A percentile compares a stretch with the other conserved stretches of the same genome.
Evolutionary conservation across 192 early-diverging fungal species (phyloP).

Genomic region (Coemansia sp.): DNA sequence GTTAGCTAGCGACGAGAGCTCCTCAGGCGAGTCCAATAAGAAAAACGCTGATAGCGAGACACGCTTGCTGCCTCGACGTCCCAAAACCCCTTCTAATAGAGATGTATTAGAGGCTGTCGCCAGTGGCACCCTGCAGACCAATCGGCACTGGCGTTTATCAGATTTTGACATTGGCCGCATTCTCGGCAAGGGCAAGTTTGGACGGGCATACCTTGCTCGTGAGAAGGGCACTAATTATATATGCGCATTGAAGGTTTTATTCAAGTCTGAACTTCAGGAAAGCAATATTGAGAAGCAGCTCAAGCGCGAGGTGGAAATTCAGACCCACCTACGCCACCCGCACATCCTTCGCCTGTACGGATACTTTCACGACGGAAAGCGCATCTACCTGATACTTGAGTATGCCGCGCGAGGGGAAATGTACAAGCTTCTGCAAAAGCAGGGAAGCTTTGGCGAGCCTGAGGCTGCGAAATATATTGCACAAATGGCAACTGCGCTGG

Average conservation of each 20-base stretch:
- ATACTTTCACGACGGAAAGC: constrained; percentile 92
- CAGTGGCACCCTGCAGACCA: neutral
- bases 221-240: constrained; percentile 85
- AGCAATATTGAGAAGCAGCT: constrained; percentile 84
- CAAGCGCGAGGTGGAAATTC: constrained; percentile 94
- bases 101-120: neutral
- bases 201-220: constrained; percentile 87
- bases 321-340: constrained; percentile 85
- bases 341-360: constrained; percentile 94
- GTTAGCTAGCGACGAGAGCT: neutral
- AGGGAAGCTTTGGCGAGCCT: constrained; percentile 70
- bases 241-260: constrained; percentile 89
- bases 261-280: constrained; percentile 77
- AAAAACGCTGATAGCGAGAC: neutral
- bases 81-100: constrained; percentile 3
- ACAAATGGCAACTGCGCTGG: constrained; percentile 83
- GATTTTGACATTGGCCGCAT: constrained; percentile 92
- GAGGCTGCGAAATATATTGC: constrained; percentile 83
- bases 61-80: neutral
- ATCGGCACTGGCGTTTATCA: constrained; percentile 57
- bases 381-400: constrained; percentile 92
- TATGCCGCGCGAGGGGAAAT: constrained; percentile 94
- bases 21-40: neutral
- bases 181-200: constrained; percentile 96
- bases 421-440: constrained; percentile 77